Evolutionary conservation across 805 yeast species (phyloP), one percentile per base, ranked within the genome.

Genomic region (Scheffersomyces coipomensis): DNA sequence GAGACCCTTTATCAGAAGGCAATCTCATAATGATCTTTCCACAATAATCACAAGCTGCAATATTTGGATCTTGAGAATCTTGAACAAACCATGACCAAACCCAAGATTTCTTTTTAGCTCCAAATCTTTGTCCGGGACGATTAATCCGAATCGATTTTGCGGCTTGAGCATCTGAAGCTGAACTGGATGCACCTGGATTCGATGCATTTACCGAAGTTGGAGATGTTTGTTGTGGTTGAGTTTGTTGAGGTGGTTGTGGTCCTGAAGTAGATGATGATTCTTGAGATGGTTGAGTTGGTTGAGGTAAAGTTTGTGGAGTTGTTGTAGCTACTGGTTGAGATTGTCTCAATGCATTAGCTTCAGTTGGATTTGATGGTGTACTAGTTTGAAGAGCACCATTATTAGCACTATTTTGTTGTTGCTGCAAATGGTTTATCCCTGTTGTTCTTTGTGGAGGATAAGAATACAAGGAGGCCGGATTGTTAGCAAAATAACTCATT

Each of bases 11-110:
- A 51, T 78, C 83, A 27, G 75, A 66, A 9, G 73, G 60, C 35
- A 76, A 56, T 38, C 83, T 56, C 19, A 62, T 62, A 26, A 78
- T 68, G 10, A 68, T 60, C 48, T 72, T 76, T 1, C 76, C 75
- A 53, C 83, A 78, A 43, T 56, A 65, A 43, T 76, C 79, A 55
- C 83, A 78, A 3, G 72, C 72, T 2, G 83, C 82, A 15, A 71
- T 44, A 39, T 76, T 75, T 35, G 73, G 66, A 46, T 78, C 75
- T 15, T 45, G 45, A 13, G 53, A 51, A 50, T 76, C 81, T 48
- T 78, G 83, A 11, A 64, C 64, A 49, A 78, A 78, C 83, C 83
- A 78, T 16, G 70, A 57, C 83, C 83, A 78, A 11, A 78, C 82
- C 83, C 83, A 78, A 23, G 79, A 75, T 47, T 70, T 73, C 66